Conservation (phyloP, 805 yeast species). For the Wickerhamomyces hampshirensis region DNA sequence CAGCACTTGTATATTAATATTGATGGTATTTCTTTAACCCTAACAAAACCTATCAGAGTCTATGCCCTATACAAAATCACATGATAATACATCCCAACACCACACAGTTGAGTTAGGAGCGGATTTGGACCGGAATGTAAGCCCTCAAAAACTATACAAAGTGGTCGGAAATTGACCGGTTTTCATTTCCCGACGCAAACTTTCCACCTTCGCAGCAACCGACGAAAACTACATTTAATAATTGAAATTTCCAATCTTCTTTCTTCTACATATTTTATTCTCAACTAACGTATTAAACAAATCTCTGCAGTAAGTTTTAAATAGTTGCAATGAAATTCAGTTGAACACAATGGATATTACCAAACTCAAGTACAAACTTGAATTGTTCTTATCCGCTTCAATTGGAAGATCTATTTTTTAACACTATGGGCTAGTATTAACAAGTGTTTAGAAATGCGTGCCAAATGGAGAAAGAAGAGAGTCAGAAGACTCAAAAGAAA, state of each 20-base stretch:
- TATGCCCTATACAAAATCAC: background rate
- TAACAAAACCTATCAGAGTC: background rate
- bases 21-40: too few relatives aligned
- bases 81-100: background rate
- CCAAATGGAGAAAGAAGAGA: slow-evolving; percentile 99
- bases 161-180: background rate
- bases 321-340: too few relatives aligned
- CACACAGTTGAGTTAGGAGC: background rate
- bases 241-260: slow-evolving; percentile 7
- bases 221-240: slow-evolving; percentile 5
- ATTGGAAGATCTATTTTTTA: background rate
- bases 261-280: slow-evolving; percentile 9
- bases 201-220: too few relatives aligned
- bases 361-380: too few relatives aligned
- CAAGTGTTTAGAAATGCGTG: slow-evolving; percentile 58
- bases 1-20: too few relatives aligned
- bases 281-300: slow-evolving; percentile 21
- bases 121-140: background rate
- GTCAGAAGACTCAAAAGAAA: slow-evolving; percentile 99
- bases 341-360: too few relatives aligned
- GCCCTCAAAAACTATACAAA: background rate
- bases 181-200: too few relatives aligned
- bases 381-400: background rate
- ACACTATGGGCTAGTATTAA: slow-evolving; percentile 9
- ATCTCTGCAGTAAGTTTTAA: too few relatives aligned